phyloP scores from a whole-genome alignment of 768 basidiomycete genomes.

The Naganishia vaughanmartiniae region DNA sequence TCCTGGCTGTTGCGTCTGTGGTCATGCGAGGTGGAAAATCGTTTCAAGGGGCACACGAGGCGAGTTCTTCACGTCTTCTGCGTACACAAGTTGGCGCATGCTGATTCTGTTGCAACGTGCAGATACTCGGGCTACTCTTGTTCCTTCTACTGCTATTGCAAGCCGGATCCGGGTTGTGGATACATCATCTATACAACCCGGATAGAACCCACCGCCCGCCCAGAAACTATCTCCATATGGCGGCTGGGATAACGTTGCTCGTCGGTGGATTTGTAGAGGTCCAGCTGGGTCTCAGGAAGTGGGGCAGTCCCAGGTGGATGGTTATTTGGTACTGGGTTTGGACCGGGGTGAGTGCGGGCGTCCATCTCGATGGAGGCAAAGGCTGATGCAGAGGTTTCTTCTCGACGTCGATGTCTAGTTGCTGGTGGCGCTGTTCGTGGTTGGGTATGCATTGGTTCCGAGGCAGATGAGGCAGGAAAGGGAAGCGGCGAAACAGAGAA shows the following conservation, averaged over 20 bases:
- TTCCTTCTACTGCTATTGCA: conserved; percentile 19
- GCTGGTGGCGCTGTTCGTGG: not conserved
- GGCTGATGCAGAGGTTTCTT: not conserved
- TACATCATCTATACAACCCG: conserved; percentile 22
- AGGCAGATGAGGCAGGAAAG: conserved; percentile 13
- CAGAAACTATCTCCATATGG: conserved; percentile 20
- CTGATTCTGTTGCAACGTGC: not conserved
- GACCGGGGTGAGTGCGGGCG: conserved; percentile 17
- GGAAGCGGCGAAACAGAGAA: not conserved
- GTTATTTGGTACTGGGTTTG: conserved; percentile 10
- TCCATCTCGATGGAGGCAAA: not conserved
- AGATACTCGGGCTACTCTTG: conserved; percentile 20
- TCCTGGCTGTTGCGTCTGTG: not conserved
- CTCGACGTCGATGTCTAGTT: not conserved
- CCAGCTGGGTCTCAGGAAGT: not conserved
- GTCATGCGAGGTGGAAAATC: not conserved
- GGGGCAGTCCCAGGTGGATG: not conserved
- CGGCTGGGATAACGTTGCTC: not conserved
- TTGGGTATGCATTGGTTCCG: conserved; percentile 20
- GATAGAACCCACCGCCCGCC: conserved; percentile 5
- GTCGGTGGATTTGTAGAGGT: conserved; percentile 9
- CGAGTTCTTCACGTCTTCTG: not conserved
- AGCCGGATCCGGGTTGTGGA: not conserved
- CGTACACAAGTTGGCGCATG: not conserved
- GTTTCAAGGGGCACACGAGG: conserved; percentile 6